Base-by-base conservation (phyloP, 495 filamentous ascomycete genomes). In the Penicillium samsonianum region DNA sequence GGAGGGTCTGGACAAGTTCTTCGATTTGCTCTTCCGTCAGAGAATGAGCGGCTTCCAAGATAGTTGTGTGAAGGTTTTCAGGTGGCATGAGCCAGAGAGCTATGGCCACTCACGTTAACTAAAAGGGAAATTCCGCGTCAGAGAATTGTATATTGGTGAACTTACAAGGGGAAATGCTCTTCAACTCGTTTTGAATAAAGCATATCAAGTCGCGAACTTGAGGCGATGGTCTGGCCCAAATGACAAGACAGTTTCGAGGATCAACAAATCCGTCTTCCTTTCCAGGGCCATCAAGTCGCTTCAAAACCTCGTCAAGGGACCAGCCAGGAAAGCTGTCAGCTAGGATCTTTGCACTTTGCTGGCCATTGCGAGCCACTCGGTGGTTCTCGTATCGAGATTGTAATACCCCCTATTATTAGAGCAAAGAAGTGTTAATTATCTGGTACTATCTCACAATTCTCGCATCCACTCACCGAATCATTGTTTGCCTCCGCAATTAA, bases 21-120 rank as follows among this genome's bases (percentile, higher is more conserved):
- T 55, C 64, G 7, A 69, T 69, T 35, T 62, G 42, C 6, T 22
- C 11, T 42, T 64, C 51, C 1, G 57, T 61, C 42, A 64, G 45
- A 30, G 63, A 63, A 40, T 68, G 60, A 4, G 65, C 65, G 14
- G 57, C 47, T 44, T 64, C 63, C 14, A 63, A 37, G n/a, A 68
- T 82, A 0, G 91, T 96, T 64, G 92, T 78, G 72, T 96, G 91
- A 56, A 93, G 85, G 57, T 80, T 77, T 52, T 83, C 72, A 12
- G 73, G 62, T 1, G 90, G 89, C 90, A 94, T 93, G n/a, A 89
- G 71, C 91, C 91, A 96, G 23, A 95, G 71, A 47, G 80, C 90
- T 92, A 12, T 42, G 4, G 0, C 6, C 0, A 7, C n/a, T n/a
- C 4, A 17, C 16, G 20, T 57, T 50, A 55, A 28, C 10, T 1